These are phyloP conservation scores for Diplodia scrobiculata DNA, from an alignment of 2,329 filamentous ascomycete species.

Conservation along the genomic window DNA sequence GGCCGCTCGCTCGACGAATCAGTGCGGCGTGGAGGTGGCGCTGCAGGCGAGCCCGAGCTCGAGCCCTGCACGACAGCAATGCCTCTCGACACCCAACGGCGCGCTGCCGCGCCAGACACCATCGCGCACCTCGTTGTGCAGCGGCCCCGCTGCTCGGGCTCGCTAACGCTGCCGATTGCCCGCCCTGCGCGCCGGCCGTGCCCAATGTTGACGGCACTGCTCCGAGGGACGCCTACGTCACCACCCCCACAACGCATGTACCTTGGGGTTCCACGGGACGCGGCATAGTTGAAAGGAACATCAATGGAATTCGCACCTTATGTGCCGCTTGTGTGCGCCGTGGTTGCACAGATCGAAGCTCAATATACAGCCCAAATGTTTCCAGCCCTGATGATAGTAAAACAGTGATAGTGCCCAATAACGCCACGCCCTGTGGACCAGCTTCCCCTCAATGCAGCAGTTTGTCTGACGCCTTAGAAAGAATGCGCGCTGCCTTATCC, in stretches of 20 bases:
- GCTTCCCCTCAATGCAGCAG: constrained; percentile 20
- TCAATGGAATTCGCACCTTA: constrained; percentile 12
- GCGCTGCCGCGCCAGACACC: background rate
- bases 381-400: constrained; percentile 8
- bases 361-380: constrained; percentile 21
- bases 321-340: constrained; percentile 15
- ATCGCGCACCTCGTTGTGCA: background rate
- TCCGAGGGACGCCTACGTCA: background rate
- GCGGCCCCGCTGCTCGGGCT: background rate
- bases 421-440: constrained; percentile 10
- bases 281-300: background rate
- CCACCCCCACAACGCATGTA: background rate
- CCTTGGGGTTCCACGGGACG: background rate
- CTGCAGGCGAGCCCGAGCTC: constrained; percentile 4
- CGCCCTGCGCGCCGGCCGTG: background rate
- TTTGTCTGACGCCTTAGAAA: constrained; percentile 58
- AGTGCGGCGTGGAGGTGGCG: constrained; percentile 9
- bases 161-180: background rate
- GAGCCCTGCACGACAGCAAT: background rate
- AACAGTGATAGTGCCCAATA: background rate
- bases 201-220: constrained; percentile 1
- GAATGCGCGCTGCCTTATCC: constrained; percentile 68
- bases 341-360: constrained; percentile 14
- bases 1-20: constrained; percentile 1
- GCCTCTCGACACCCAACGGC: constrained; percentile 3